phyloP scores from a whole-genome alignment of 192 early-diverging fungal species.

The Coemansia sp. region DNA sequence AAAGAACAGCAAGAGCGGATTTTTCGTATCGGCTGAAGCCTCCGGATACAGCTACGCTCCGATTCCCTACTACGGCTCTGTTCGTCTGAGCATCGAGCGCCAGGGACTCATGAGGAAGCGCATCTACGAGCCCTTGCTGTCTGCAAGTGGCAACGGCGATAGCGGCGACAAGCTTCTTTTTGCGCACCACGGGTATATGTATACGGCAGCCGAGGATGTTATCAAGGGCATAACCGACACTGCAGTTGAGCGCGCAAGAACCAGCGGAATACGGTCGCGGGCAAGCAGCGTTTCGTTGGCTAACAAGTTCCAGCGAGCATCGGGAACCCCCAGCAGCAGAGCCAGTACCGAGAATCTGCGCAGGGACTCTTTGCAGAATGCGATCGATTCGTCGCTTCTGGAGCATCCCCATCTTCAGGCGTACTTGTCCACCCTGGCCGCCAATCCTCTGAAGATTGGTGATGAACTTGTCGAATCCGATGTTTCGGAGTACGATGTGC shows the following conservation, averaged over 20 bases:
- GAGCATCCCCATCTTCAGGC: slow-evolving; percentile 38
- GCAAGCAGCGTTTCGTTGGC: slow-evolving; percentile 50
- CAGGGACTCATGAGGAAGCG: slow-evolving; percentile 31
- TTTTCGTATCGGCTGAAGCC: slow-evolving; percentile 13
- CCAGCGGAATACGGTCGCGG: slow-evolving; percentile 46
- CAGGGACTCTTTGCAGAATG: slow-evolving; percentile 1
- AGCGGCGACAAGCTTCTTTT: slow-evolving; percentile 41
- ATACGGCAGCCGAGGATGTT: slow-evolving; percentile 30
- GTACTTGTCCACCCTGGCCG: slow-evolving; percentile 27
- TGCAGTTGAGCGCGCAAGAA: slow-evolving; percentile 44
- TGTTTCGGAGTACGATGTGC: slow-evolving; percentile 46
- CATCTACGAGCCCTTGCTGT: slow-evolving; percentile 16
- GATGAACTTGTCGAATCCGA: slow-evolving; percentile 51
- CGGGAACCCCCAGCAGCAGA: slow-evolving; percentile 14
- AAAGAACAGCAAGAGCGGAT: slow-evolving; percentile 7
- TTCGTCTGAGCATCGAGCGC: slow-evolving; percentile 54
- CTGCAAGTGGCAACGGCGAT: slow-evolving; percentile 8
- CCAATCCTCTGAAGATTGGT: slow-evolving; percentile 49
- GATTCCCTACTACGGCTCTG: slow-evolving; percentile 65
- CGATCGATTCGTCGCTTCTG: slow-evolving; percentile 39
- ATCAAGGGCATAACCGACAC: slow-evolving; percentile 24
- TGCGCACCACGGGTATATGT: slow-evolving; percentile 47
- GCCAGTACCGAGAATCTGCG: slow-evolving; percentile 5
- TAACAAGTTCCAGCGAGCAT: slow-evolving; percentile 27
- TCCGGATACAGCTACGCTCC: slow-evolving; percentile 26